Evolutionary conservation across 345 rosid species (phyloP).

Genomic region (Heritiera littoralis): DNA sequence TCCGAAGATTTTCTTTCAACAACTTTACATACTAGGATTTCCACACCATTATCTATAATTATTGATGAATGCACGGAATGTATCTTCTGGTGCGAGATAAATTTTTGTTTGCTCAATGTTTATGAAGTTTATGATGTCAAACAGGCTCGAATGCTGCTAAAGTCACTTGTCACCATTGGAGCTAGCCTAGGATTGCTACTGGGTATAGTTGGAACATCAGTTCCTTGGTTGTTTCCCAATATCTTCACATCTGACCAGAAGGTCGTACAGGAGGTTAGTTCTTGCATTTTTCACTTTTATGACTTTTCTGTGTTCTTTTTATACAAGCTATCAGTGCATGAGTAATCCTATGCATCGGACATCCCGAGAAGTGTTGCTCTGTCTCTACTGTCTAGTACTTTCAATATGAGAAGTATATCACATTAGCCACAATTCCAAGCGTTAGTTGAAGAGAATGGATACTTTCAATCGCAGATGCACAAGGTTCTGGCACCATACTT

Average conservation of each 20-base stretch:
- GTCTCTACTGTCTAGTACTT: neutral
- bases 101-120: constrained; percentile 11
- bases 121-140: constrained; percentile 12
- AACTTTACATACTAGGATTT: neutral
- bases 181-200: constrained; percentile 55
- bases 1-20: neutral
- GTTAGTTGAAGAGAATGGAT: neutral
- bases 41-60: no score
- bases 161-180: constrained; percentile 73
- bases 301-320: no score
- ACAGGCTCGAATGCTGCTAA: constrained; percentile 75
- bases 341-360: no score
- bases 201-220: constrained; percentile 59
- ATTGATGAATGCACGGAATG: neutral
- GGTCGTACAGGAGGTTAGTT: constrained; percentile 56
- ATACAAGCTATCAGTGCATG: no score
- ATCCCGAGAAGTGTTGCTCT: neutral
- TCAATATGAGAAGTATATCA: neutral
- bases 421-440: no score
- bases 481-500: constrained; percentile 63
- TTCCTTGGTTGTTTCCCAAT: constrained; percentile 73
- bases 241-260: constrained; percentile 66
- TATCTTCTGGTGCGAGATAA: neutral
- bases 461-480: constrained; percentile 67
- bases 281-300: no score